Percentiles rank a stretch among this genome's conserved stretches.
These are phyloP conservation scores for Paramecium bursaria DNA, from an alignment of 73 alveolate species.

Conservation along the genomic window DNA sequence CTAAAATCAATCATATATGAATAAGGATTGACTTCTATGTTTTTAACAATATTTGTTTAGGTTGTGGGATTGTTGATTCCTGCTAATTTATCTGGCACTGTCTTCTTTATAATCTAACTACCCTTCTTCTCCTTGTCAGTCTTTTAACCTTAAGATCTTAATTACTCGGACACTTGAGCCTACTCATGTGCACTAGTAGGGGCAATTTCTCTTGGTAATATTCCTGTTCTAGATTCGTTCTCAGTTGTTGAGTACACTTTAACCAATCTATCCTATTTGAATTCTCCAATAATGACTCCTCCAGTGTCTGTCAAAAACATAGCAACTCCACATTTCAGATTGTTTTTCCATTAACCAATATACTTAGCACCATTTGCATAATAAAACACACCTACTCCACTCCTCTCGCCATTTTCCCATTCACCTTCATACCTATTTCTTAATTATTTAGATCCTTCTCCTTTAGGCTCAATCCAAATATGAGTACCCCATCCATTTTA, in stretches of 20 bases:
- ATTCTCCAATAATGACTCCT: constrained; percentile 93
- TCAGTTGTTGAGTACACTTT: constrained; percentile 69
- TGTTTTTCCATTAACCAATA: constrained; percentile 97
- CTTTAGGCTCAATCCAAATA: constrained; percentile 95
- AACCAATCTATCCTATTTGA: constrained; percentile 96
- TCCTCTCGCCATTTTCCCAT: constrained; percentile 96
- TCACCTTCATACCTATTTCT: constrained; percentile 99
- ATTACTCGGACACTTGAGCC: not conserved
- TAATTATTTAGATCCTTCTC: constrained; percentile 89
- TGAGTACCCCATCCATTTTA: constrained; percentile 98
- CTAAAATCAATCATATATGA: constrained; percentile 90
- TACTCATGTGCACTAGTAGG: not conserved
- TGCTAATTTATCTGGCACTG: constrained; percentile 54
- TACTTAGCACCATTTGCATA: constrained; percentile 97
- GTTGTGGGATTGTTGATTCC: constrained; percentile 55
- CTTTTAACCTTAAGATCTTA: not conserved
- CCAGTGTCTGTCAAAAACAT: constrained; percentile 97
- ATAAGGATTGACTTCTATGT: constrained; percentile 94
- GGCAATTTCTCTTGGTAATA: constrained; percentile 52
- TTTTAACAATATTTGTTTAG: constrained; percentile 75
- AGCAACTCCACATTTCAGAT: constrained; percentile 96
- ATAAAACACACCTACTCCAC: constrained; percentile 98
- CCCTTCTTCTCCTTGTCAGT: constrained; percentile 25
- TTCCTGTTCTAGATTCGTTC: constrained; percentile 59
- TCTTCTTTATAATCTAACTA: not conserved